Conservation (phyloP, 306 rosid species). For the Begonia fuchsioides region DNA sequence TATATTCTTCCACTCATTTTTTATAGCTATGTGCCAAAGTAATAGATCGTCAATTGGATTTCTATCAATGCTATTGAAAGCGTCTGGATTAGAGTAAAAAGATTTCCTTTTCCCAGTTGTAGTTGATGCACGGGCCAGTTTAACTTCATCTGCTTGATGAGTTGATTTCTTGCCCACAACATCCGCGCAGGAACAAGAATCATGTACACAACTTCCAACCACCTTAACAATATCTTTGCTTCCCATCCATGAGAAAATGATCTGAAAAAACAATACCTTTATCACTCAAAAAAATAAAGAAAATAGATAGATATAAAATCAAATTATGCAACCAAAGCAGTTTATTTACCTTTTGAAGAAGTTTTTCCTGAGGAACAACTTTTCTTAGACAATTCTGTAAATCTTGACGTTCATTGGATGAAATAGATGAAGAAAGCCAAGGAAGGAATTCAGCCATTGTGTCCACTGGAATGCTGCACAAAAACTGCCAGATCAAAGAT, state of each 20-base stretch:
- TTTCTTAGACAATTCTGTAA: constrained; percentile 53
- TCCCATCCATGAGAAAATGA: constrained; percentile 89
- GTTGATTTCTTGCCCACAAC: constrained; percentile 19
- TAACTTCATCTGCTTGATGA: constrained; percentile 26
- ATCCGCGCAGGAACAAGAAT: constrained; percentile 22
- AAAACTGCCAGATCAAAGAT: constrained; percentile 89
- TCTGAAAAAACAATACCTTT: constrained; percentile 39
- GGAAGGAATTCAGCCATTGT: constrained; percentile 90
- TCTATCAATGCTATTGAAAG: constrained; percentile 30
- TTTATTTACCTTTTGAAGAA: constrained; percentile 74
- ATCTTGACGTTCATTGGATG: constrained; percentile 69
- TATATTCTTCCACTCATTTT: constrained; percentile 77
- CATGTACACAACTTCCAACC: constrained; percentile 24
- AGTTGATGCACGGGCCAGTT: constrained; percentile 42
- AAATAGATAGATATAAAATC: constrained; percentile 5
- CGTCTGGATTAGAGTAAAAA: constrained; percentile 40
- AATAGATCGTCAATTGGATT: constrained; percentile 89
- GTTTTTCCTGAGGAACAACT: constrained; percentile 90
- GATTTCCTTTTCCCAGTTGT: constrained; percentile 70
- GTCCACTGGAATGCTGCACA: constrained; percentile 94
- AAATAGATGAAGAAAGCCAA: constrained; percentile 77
- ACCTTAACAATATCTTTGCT: constrained; percentile 24
- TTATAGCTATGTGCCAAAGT: constrained; percentile 95
- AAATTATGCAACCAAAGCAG: constrained; percentile 8
- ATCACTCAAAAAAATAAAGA: constrained; percentile 7